phyloP scores from a whole-genome alignment of 2,329 filamentous ascomycete genomes.

The Incumbomyces delicatus region DNA sequence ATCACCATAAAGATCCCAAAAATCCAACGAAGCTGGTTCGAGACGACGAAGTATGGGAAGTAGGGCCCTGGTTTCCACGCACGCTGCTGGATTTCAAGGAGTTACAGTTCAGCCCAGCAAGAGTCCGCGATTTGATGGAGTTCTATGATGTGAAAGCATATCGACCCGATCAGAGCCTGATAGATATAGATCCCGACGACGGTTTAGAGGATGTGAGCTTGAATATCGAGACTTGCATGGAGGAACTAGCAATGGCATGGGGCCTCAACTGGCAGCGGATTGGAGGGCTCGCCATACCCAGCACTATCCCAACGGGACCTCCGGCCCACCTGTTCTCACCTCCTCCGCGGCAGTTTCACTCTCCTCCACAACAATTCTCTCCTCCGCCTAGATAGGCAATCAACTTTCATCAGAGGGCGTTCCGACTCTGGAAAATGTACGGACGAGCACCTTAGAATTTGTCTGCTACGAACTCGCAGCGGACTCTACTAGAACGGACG shows the following conservation, averaged over 20 bases:
- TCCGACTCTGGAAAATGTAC: too few relatives aligned
- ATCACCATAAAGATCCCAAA: conserved; percentile 11
- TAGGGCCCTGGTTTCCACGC: conserved; percentile 11
- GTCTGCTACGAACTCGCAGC: too few relatives aligned
- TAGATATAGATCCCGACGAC: conserved; percentile 9
- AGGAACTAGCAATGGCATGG: conserved; percentile 14
- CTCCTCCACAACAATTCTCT: background rate
- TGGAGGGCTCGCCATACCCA: conserved; percentile 11
- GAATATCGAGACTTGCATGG: conserved; percentile 14
- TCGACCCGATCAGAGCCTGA: conserved; percentile 11
- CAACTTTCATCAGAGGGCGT: too few relatives aligned
- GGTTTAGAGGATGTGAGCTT: conserved; percentile 8
- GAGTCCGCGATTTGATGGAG: conserved; percentile 13
- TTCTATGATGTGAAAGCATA: conserved; percentile 14
- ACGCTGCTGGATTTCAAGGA: conserved; percentile 16
- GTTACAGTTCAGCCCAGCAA: conserved; percentile 15
- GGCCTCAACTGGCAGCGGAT: conserved; percentile 14
- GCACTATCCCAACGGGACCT: background rate
- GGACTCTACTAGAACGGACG: too few relatives aligned
- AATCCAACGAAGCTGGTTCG: conserved; percentile 15
- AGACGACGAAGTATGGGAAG: conserved; percentile 14
- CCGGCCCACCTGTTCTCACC: background rate
- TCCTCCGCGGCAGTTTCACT: background rate
- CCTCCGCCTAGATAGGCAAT: background rate
- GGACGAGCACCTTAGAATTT: too few relatives aligned